Conservation (phyloP, 2,329 filamentous ascomycete species). For the Fusarium ambrosium region DNA sequence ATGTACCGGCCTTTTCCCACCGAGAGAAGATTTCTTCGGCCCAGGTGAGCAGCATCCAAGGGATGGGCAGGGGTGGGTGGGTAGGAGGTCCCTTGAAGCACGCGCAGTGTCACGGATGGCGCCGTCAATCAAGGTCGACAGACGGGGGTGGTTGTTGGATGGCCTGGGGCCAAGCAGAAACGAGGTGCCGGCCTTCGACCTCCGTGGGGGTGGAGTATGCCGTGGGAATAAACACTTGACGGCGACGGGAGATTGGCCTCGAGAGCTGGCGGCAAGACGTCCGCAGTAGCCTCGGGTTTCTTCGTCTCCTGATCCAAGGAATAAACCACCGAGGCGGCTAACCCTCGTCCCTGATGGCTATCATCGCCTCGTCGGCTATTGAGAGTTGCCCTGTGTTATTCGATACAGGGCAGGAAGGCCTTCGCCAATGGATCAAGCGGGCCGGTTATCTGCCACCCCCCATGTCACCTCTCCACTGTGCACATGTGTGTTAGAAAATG, state of each 20-base stretch:
- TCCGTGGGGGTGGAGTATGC: slow-evolving; percentile 46
- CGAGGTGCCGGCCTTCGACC: slow-evolving; percentile 42
- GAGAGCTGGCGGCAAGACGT: slow-evolving; percentile 18
- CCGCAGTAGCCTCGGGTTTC: slow-evolving; percentile 23
- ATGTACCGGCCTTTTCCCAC: slow-evolving; percentile 38
- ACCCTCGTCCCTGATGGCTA: slow-evolving; percentile 14
- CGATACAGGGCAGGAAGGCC: slow-evolving; percentile 5
- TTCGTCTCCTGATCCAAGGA: slow-evolving; percentile 25
- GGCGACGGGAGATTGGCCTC: slow-evolving; percentile 29
- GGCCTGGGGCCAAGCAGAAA: slow-evolving; percentile 16
- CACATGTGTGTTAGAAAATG: not conserved
- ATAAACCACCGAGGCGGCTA: slow-evolving; percentile 31
- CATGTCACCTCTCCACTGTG: slow-evolving; percentile 8
- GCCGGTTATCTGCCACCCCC: slow-evolving; percentile 6
- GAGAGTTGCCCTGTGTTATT: not conserved
- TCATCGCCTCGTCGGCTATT: slow-evolving; percentile 13
- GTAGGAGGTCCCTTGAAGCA: slow-evolving; percentile 23
- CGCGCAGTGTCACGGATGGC: slow-evolving; percentile 15
- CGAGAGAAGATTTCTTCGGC: slow-evolving; percentile 18
- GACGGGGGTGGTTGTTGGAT: slow-evolving; percentile 19
- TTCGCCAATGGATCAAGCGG: slow-evolving; percentile 4
- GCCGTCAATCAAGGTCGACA: slow-evolving; percentile 25
- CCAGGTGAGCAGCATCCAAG: slow-evolving; percentile 25
- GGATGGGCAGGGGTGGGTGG: slow-evolving; percentile 14
- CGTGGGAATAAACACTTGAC: slow-evolving; percentile 40